Conservation (phyloP, 768 basidiomycete species). For the Suillus brevipes region DNA sequence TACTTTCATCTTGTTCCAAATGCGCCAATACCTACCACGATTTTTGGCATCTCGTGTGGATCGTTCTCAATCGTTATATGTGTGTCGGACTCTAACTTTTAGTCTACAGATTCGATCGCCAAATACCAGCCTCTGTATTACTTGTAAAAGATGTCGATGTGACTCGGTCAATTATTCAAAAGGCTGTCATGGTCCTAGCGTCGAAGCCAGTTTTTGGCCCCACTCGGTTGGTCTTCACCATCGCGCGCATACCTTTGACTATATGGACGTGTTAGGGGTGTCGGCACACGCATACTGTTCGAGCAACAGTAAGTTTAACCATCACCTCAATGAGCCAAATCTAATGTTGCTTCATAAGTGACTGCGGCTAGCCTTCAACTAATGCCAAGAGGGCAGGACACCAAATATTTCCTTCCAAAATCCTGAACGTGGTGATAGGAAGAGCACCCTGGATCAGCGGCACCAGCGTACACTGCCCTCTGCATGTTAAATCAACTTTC, state of each 20-base stretch:
- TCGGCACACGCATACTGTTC: slow-evolving; percentile 91
- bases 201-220: slow-evolving; percentile 91
- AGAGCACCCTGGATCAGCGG: slow-evolving; percentile 53
- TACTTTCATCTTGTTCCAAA: slow-evolving; percentile 91
- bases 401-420: slow-evolving; percentile 68
- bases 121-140: slow-evolving; percentile 79
- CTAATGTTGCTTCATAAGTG: slow-evolving; percentile 40
- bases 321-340: background rate
- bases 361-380: slow-evolving; percentile 43
- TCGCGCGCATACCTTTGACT: slow-evolving; percentile 7
- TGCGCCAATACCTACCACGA: slow-evolving; percentile 68
- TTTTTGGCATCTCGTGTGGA: slow-evolving; percentile 94
- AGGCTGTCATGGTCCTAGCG: slow-evolving; percentile 93
- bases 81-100: slow-evolving; percentile 1
- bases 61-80: slow-evolving; percentile 11
- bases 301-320: slow-evolving; percentile 60
- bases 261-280: slow-evolving; percentile 54
- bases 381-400: slow-evolving; percentile 28
- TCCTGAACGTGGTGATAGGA: slow-evolving; percentile 69
- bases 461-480: slow-evolving; percentile 48
- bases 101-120: slow-evolving; percentile 80
- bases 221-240: slow-evolving; percentile 58
- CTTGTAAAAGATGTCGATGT: slow-evolving; percentile 81
- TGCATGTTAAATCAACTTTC: slow-evolving; percentile 46
- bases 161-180: slow-evolving; percentile 95